Evolutionary conservation across 2,329 filamentous ascomycete genomes (phyloP).

Genomic region (Fusarium xyrophilum): DNA sequence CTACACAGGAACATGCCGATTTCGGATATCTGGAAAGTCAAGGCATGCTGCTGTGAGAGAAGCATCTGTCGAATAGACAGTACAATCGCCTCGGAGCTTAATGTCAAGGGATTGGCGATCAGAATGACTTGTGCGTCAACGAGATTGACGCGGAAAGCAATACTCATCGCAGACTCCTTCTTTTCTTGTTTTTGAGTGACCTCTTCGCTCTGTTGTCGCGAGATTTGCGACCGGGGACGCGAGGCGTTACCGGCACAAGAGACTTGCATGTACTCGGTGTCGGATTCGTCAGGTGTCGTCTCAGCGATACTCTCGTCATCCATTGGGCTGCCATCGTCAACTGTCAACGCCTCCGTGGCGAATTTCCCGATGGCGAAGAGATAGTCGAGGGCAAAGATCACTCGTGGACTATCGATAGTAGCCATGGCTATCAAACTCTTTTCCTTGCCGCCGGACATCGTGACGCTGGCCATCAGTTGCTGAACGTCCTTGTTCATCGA

Average conservation of each 20-base stretch:
- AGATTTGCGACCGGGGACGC: constrained; percentile 41
- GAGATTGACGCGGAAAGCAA: constrained; percentile 90
- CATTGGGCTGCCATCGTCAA: constrained; percentile 62
- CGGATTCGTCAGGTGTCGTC: constrained; percentile 61
- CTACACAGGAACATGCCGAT: constrained; percentile 98
- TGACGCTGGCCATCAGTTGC: constrained; percentile 97
- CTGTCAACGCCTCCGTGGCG: constrained; percentile 71
- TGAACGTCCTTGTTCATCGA: constrained; percentile 93
- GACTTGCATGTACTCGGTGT: constrained; percentile 64
- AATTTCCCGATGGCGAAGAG: constrained; percentile 89
- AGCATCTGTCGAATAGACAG: constrained; percentile 92
- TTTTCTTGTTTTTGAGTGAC: constrained; percentile 29
- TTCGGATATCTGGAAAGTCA: constrained; percentile 91
- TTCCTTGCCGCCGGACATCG: constrained; percentile 85
- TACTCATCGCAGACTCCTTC: constrained; percentile 61
- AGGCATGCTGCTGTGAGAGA: constrained; percentile 89
- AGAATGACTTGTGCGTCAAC: constrained; percentile 96
- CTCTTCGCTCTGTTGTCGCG: constrained; percentile 36
- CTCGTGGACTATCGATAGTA: constrained; percentile 89
- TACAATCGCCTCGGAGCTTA: constrained; percentile 94
- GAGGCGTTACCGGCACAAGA: constrained; percentile 50
- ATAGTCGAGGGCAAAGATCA: constrained; percentile 97
- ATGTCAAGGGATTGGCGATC: constrained; percentile 90
- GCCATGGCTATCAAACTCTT: constrained; percentile 87
- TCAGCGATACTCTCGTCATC: constrained; percentile 63